Conservation (phyloP, 2,329 filamentous ascomycete genomes). For the Cladophialophora chaetospira region DNA sequence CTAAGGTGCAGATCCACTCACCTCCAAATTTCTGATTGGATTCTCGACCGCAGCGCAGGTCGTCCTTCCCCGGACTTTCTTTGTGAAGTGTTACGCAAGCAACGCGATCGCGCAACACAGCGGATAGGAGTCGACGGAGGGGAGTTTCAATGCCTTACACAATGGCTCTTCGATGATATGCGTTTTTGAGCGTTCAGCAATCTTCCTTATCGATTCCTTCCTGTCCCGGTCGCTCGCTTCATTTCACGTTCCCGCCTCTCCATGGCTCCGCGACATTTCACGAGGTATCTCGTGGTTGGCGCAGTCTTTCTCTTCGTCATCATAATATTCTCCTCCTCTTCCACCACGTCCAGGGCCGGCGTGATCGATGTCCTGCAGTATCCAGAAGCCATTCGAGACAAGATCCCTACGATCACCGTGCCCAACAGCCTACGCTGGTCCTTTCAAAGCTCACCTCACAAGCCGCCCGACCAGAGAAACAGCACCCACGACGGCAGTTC, state of each 20-base stretch:
- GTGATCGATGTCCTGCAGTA: constrained; percentile 30
- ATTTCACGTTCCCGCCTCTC: background rate
- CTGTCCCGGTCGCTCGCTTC: constrained; percentile 13
- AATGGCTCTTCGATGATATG: too few species aligned
- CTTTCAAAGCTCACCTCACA: constrained; percentile 70
- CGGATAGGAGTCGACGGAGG: too few species aligned
- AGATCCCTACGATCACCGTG: constrained; percentile 52
- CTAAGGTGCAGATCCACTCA: background rate
- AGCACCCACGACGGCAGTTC: constrained; percentile 75
- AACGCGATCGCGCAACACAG: too few species aligned
- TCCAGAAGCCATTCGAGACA: constrained; percentile 35
- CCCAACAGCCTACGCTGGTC: constrained; percentile 54
- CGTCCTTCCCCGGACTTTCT: too few species aligned
- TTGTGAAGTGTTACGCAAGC: too few species aligned
- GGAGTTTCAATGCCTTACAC: too few species aligned
- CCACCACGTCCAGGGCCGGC: constrained; percentile 38
- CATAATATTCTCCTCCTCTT: constrained; percentile 48
- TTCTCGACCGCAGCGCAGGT: too few species aligned
- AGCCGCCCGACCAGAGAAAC: constrained; percentile 72
- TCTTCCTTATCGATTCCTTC: background rate
- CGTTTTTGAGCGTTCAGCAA: constrained; percentile 4
- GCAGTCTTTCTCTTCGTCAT: constrained; percentile 47
- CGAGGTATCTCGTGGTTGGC: constrained; percentile 44
- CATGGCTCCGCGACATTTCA: constrained; percentile 30
- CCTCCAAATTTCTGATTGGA: too few species aligned